Conservation (phyloP, 2,329 filamentous ascomycete species). For the Myriosclerotinia curreyana region DNA sequence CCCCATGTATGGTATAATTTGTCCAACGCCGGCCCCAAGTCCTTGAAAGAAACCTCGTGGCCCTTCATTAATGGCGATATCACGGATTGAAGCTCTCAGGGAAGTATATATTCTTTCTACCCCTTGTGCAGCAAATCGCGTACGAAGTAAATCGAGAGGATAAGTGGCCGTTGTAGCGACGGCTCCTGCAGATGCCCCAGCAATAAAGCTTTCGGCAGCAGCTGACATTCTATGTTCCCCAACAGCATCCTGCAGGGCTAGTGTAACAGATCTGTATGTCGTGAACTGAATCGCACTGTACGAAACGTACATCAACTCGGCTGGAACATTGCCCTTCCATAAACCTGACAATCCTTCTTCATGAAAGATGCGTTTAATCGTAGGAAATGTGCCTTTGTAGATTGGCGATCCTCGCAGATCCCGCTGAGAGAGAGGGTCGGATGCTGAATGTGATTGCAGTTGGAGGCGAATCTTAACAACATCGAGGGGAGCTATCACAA, state of each 20-base stretch:
- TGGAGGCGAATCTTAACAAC: slow-evolving; percentile 98
- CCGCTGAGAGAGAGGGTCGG: slow-evolving; percentile 63
- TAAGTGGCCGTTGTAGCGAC: slow-evolving; percentile 82
- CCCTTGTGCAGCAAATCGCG: slow-evolving; percentile 94
- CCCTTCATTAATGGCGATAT: slow-evolving; percentile 77
- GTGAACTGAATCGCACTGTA: slow-evolving; percentile 91
- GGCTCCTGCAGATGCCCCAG: slow-evolving; percentile 79
- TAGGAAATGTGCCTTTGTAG: slow-evolving; percentile 75
- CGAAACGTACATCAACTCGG: slow-evolving; percentile 88
- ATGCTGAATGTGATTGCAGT: slow-evolving; percentile 77
- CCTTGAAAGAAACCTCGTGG: slow-evolving; percentile 81
- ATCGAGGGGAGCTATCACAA: slow-evolving; percentile 91
- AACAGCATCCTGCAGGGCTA: slow-evolving; percentile 53
- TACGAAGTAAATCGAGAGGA: slow-evolving; percentile 87
- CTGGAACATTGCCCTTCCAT: slow-evolving; percentile 98
- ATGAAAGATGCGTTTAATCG: slow-evolving; percentile 70
- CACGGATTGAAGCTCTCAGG: slow-evolving; percentile 63
- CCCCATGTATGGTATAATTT: slow-evolving; percentile 96
- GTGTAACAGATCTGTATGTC: slow-evolving; percentile 72
- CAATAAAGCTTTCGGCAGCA: slow-evolving; percentile 73
- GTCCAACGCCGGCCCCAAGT: slow-evolving; percentile 72
- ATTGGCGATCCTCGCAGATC: slow-evolving; percentile 47
- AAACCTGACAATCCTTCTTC: slow-evolving; percentile 82
- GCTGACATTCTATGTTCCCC: slow-evolving; percentile 52
- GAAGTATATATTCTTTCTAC: slow-evolving; percentile 73